Conservation (phyloP, 345 rosid species). For the Ceriops decandra region DNA sequence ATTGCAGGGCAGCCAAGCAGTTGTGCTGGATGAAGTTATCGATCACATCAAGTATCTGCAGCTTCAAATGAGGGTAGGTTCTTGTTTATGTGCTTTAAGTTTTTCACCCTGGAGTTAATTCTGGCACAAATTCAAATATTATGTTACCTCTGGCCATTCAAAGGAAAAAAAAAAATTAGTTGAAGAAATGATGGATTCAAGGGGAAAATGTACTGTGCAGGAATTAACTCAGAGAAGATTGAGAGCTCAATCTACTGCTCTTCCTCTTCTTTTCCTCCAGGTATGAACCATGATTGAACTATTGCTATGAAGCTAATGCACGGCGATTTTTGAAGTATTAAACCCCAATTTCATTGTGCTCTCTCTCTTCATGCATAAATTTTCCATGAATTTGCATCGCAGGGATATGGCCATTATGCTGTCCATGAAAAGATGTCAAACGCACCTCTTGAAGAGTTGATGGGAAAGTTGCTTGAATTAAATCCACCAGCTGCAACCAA, state of each 20-base stretch:
- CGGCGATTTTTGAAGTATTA: no score
- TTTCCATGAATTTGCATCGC: conserved; percentile 1
- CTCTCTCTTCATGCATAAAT: no score
- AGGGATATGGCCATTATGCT: conserved; percentile 54
- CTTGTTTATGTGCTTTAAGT: neutral
- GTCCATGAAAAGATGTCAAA: conserved; percentile 37
- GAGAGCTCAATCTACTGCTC: conserved; percentile 36
- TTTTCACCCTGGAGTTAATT: no score
- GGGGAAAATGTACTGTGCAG: conserved; percentile 31
- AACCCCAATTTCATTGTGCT: no score
- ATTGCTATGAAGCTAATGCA: neutral
- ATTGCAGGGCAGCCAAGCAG: conserved; percentile 35
- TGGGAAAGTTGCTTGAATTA: conserved; percentile 37
- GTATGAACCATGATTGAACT: conserved; percentile 16
- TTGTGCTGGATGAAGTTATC: conserved; percentile 34
- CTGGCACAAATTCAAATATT: no score
- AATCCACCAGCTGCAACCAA: conserved; percentile 45
- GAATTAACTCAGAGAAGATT: conserved; percentile 52
- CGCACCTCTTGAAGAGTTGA: conserved; percentile 49
- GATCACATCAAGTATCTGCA: conserved; percentile 56
- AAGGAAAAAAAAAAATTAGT: no score
- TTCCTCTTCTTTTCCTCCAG: conserved; percentile 45
- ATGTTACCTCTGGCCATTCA: no score
- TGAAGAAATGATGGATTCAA: neutral
- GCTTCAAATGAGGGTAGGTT: conserved; percentile 50